Evolutionary conservation across 192 early-diverging fungal species (phyloP), one percentile per base, ranked within the genome.

Genomic region (Thoreauomyces humboldtii): DNA sequence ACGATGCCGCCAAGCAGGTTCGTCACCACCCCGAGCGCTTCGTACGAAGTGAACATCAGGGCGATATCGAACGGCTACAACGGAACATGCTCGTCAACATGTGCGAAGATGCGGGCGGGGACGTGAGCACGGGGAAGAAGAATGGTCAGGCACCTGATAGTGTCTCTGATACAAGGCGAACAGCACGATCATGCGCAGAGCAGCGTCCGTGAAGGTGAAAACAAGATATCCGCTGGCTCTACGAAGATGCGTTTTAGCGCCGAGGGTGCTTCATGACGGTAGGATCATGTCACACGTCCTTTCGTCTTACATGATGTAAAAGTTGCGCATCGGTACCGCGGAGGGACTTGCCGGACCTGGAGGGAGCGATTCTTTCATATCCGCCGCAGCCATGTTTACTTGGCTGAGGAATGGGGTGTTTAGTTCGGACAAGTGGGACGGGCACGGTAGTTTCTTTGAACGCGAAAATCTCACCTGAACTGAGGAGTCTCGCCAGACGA

Each of bases 161-260:
- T 67, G 29, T 34, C 62, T 6, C 41, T 68, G 48, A 54, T 61
- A 77, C 38, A 80, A 54, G 41, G 65, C 61, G 17, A 80, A 65
- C 14, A 78, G 58, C 7, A 80, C 65, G 44, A 78, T 69, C 78
- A 80, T 80, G 48, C 78, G 55, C 37, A 80, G 36, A 0, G 70
- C 78, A 17, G 78, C 62, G 62, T 80, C 78, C 12, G 72, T 69
- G 14, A 80, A 24, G n/a, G 78, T 75, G 32, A 78, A 80, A 4
- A 74, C 36, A 11, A 80, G 27, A 57, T 78, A 80, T 38, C 63
- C 72, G 47, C 48, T 21, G 1, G 73, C 70, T 29, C 67, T 76
- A 51, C 48, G 25, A 22, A 41, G n/a, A 24, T 6, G 25, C 12
- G 34, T 0, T n/a, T 31, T 14, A 52, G 61, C 37, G 2, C 4